These are phyloP conservation scores for Raddia distichophylla DNA, from an alignment of 176 grass and related monocot species.

Conservation along the genomic window DNA sequence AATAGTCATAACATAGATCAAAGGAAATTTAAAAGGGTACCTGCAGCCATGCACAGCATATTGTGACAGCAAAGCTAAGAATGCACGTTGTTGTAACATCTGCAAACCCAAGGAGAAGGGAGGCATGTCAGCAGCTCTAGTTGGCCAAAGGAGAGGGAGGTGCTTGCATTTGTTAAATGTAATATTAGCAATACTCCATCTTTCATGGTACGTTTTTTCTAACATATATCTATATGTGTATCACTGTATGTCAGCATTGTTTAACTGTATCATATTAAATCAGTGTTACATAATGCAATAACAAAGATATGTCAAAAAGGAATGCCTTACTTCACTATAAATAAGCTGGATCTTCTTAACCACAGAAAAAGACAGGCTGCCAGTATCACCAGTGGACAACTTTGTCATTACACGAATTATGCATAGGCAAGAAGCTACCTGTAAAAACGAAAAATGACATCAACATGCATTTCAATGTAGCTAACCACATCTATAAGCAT, in stretches of 20 bases:
- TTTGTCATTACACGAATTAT: conserved; percentile 72
- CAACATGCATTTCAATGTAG: too few relatives aligned
- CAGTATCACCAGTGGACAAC: conserved; percentile 58
- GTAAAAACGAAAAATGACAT: conserved; percentile 31
- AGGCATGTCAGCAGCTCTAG: conserved; percentile 7
- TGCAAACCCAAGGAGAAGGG: conserved; percentile 32
- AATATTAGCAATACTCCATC: neutral
- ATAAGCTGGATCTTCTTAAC: conserved; percentile 64
- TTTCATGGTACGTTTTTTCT: neutral
- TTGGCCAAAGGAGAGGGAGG: too few relatives aligned
- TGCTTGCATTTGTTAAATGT: neutral
- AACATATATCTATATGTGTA: neutral
- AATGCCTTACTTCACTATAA: conserved; percentile 55
- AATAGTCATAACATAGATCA: conserved; percentile 14
- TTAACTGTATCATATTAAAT: neutral
- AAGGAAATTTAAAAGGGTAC: conserved; percentile 35
- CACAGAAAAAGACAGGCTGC: conserved; percentile 71
- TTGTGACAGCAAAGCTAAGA: conserved; percentile 60
- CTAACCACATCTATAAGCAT: too few relatives aligned
- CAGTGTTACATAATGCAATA: neutral
- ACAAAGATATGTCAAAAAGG: neutral
- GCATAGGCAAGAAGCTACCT: conserved; percentile 74
- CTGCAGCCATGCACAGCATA: conserved; percentile 67
- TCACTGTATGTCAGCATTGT: neutral
- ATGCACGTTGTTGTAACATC: conserved; percentile 73